Evolutionary conservation across 768 basidiomycete species (phyloP), one percentile per base, ranked within the genome.

Genomic region (Phlebiopsis gigantea): DNA sequence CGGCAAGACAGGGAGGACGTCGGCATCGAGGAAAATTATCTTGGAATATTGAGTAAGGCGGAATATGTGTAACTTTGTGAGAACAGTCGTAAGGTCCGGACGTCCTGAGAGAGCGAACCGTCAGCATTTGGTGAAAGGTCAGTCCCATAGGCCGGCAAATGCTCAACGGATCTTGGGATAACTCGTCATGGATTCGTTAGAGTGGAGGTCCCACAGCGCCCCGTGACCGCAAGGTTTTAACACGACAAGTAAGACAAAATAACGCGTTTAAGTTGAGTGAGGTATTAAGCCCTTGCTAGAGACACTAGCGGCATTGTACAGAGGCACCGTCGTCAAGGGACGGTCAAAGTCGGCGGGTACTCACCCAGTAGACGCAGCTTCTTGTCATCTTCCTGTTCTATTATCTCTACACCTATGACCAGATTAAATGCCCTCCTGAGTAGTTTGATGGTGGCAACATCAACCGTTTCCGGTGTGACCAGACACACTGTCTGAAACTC

Each of bases 21-120:
- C 93, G 63, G 93, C 93, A 71, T 96, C 93, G 58, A 97, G 84
- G 71, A 93, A 95, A 64, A 96, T 82, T 66, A 95, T 76, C 71
- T 93, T 94, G 55, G 80, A 72, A 71, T 87, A 97, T 68, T 90
- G 88, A 15, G 81, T 83, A 60, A 99, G 84, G 59, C 97, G 93
- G 69, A 98, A 98, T 62, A 90, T 80, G 72, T 99, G 97, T 56
- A 99, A 76, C 72, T 99, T 99, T 57, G 97, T 98, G 72, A 98
- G 83, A 72, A 95, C 93, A 59, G 90, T 85, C 68, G 85, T 81
- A 57, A 99, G 85, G 75, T 99, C 96, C 25, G 85, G 91, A 57
- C 97, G 94, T 66, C 97, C 96, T 98, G 70, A 44, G 31, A 51
- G 25, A 49, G 15, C 41, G 53, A 61, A 54, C 12, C 63, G 56